These are phyloP conservation scores for Sclerotinia borealis DNA, from an alignment of 2,329 filamentous ascomycete genomes.

Conservation along the genomic window DNA sequence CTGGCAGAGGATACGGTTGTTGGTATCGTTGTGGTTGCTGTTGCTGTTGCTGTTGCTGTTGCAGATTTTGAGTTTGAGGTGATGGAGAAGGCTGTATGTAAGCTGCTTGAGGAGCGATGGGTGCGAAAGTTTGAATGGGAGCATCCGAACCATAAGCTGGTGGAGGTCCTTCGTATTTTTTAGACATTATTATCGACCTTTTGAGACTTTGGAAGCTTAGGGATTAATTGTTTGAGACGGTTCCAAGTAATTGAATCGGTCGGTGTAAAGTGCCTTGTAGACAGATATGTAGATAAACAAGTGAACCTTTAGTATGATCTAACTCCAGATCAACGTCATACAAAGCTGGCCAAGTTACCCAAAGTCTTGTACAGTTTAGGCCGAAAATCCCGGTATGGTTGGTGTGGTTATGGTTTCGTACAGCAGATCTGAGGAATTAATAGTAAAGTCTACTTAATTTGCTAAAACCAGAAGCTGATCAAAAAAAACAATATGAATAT, in stretches of 20 bases:
- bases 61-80: constrained; percentile 19
- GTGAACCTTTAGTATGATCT: not conserved
- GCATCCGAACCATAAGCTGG: constrained; percentile 22
- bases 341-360: not conserved
- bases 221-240: not conserved
- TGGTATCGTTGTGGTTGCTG: constrained; percentile 3
- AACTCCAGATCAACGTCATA: not conserved
- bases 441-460: not conserved
- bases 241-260: not conserved
- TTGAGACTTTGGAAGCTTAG: not conserved
- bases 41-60: constrained; percentile 10
- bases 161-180: constrained; percentile 22
- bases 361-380: no score
- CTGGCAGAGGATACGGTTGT: constrained; percentile 12
- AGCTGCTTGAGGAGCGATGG: constrained; percentile 19
- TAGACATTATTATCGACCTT: constrained; percentile 17
- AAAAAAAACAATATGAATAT: not conserved
- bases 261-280: not conserved
- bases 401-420: no score
- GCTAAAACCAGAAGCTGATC: not conserved
- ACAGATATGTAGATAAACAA: not conserved
- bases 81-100: constrained; percentile 15
- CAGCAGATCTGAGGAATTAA: not conserved
- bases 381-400: no score
- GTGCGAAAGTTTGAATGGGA: not conserved